Evolutionary conservation across 1,284 basidiomycete species (phyloP).

Genomic region (Ustilago esculenta): DNA sequence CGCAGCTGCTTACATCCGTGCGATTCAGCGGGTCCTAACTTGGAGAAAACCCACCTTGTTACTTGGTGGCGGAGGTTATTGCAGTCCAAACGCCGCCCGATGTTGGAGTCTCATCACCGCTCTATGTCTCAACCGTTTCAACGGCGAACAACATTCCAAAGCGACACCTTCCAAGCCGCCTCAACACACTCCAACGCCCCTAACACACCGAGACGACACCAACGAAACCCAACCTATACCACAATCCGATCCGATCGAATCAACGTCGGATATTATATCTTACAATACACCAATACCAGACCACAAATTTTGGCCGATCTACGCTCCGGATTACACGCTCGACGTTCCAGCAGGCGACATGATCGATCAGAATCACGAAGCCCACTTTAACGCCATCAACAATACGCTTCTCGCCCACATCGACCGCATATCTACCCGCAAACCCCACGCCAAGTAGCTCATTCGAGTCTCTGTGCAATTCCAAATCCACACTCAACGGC

Average conservation of each 20-base stretch:
- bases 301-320: conserved; percentile 44
- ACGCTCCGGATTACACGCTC: conserved; percentile 23
- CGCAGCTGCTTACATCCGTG: conserved; percentile 68
- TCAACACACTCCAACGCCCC: conserved; percentile 9
- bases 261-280: conserved; percentile 31
- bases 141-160: not conserved
- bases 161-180: not conserved
- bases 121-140: conserved; percentile 19
- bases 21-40: conserved; percentile 22
- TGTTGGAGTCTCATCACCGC: conserved; percentile 45
- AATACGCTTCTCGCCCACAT: conserved; percentile 18
- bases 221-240: too few relatives aligned
- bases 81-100: conserved; percentile 36
- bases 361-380: conserved; percentile 45
- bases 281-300: conserved; percentile 24
- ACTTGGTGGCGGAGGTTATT: conserved; percentile 51
- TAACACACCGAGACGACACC: conserved; percentile 5
- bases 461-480: too few relatives aligned
- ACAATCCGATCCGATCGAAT: too few relatives aligned
- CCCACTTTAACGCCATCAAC: conserved; percentile 28
- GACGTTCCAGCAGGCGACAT: conserved; percentile 27
- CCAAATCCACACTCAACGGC: too few relatives aligned
- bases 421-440: not conserved
- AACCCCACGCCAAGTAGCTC: not conserved
- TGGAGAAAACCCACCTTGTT: conserved; percentile 44